A percentile compares a stretch with the other conserved stretches of the same genome.
These are phyloP conservation scores for Tulasnella sp. DNA, from an alignment of 768 basidiomycete species.

Conservation along the genomic window DNA sequence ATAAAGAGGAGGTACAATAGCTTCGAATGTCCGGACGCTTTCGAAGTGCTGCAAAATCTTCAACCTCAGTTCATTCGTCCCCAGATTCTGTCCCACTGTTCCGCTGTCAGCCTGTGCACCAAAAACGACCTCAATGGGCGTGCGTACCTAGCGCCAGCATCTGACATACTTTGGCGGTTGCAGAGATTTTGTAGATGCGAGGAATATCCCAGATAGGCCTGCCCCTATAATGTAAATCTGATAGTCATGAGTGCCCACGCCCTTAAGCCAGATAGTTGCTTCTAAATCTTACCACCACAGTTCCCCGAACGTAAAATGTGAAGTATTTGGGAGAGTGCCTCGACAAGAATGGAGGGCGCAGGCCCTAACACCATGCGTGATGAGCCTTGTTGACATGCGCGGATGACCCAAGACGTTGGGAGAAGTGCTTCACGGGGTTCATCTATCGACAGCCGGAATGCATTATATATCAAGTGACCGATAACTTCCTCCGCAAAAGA, in stretches of 20 bases:
- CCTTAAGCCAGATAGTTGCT: background rate
- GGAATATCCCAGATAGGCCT: background rate
- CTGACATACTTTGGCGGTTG: background rate
- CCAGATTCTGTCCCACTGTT: background rate
- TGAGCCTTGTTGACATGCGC: background rate
- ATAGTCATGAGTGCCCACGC: background rate
- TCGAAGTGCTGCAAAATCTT: background rate
- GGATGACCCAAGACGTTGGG: background rate
- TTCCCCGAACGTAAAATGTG: background rate
- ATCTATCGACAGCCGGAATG: no score
- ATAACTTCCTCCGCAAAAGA: background rate
- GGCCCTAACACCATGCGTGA: background rate
- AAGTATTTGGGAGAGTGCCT: background rate
- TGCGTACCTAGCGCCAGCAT: background rate
- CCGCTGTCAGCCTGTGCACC: background rate
- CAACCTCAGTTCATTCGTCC: background rate
- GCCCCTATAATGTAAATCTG: background rate
- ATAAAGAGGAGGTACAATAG: background rate
- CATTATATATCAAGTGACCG: background rate
- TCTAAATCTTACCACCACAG: background rate
- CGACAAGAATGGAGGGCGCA: background rate
- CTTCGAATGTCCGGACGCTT: background rate
- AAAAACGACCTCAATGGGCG: background rate
- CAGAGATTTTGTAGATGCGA: background rate
- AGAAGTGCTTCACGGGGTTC: no score